These are phyloP conservation scores for Eucalyptus cloeziana DNA, from an alignment of 345 rosid genomes.

Conservation along the genomic window DNA sequence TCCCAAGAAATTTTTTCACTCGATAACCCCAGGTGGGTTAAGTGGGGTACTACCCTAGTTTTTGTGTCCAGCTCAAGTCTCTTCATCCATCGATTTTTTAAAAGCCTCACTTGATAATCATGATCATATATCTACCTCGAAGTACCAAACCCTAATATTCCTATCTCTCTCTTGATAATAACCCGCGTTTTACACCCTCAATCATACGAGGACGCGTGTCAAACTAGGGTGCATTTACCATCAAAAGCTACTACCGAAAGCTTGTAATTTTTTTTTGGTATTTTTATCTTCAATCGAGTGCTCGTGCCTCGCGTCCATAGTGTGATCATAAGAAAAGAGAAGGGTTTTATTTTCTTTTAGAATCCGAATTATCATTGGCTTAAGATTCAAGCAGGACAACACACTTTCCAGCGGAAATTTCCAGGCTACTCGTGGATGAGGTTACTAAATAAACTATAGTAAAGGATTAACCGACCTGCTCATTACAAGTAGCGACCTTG, in stretches of 20 bases:
- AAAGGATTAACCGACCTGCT: neutral
- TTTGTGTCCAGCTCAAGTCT: neutral
- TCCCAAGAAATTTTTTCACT: neutral
- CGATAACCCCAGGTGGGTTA: neutral
- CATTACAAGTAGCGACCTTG: neutral
- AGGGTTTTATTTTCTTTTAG: neutral
- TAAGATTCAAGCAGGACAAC: neutral
- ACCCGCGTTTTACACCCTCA: neutral
- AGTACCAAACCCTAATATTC: neutral
- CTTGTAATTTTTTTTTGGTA: neutral
- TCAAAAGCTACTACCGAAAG: neutral
- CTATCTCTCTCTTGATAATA: neutral
- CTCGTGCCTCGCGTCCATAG: neutral
- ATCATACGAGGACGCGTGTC: conserved; percentile 9
- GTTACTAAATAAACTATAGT: neutral
- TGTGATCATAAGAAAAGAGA: neutral
- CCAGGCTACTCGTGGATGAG: neutral
- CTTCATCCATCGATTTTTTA: neutral
- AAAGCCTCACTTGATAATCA: neutral
- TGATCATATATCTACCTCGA: neutral
- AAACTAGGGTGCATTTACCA: neutral
- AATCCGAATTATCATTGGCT: neutral
- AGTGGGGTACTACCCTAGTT: neutral
- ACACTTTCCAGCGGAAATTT: neutral
- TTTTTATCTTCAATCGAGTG: neutral